Evolutionary conservation across 208 protist species (phyloP).

Genomic region (Crithidia fasciculata): DNA sequence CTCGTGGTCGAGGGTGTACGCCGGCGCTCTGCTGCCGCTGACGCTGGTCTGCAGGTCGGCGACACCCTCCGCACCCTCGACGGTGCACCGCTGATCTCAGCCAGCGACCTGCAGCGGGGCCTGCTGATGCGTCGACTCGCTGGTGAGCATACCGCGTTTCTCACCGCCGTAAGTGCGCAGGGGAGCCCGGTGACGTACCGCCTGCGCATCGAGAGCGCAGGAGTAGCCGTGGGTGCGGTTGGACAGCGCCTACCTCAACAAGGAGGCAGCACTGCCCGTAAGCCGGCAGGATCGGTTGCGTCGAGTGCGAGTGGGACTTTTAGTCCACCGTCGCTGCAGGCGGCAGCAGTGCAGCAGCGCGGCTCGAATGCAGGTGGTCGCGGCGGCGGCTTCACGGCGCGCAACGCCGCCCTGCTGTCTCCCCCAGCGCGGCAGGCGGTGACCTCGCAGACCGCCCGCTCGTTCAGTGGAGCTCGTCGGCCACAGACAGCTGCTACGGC

Average conservation of each 20-base stretch:
- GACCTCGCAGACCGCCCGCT: neutral
- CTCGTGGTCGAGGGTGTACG: conserved; percentile 18
- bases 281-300: neutral
- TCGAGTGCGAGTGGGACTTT: neutral
- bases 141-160: conserved; percentile 13
- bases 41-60: conserved; percentile 34
- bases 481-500: too few relatives aligned
- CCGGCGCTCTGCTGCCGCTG: conserved; percentile 21
- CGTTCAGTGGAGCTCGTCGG: neutral
- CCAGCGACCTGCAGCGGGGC: conserved; percentile 11
- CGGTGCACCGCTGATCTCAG: conserved; percentile 18
- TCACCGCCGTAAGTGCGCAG: conserved; percentile 23
- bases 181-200: conserved; percentile 31
- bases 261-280: too few relatives aligned
- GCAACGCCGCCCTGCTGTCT: neutral
- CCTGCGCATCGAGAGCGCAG: conserved; percentile 9
- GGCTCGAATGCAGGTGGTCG: neutral
- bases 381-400: neutral
- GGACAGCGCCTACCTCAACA: neutral
- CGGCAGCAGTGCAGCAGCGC: neutral
- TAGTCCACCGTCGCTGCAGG: neutral
- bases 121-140: conserved; percentile 3
- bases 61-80: conserved; percentile 38
- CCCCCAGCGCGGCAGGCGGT: neutral
- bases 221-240: neutral